These are phyloP conservation scores for Wallacemonas sp. DNA, from an alignment of 208 protist genomes.

Conservation along the genomic window DNA sequence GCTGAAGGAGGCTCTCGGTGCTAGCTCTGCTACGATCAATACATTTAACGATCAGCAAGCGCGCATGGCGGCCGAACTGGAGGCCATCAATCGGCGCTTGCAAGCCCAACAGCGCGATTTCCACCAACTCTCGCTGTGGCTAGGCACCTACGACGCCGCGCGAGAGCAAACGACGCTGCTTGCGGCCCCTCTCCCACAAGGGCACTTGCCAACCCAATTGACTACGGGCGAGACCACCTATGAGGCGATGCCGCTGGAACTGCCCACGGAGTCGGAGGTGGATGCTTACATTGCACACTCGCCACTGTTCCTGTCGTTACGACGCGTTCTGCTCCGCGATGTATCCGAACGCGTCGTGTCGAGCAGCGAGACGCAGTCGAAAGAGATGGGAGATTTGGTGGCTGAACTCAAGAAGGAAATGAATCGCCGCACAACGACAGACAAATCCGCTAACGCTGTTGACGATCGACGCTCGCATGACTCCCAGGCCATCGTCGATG, in stretches of 20 bases:
- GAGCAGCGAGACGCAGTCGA: constrained; percentile 48
- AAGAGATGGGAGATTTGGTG: constrained; percentile 46
- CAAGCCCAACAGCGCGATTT: constrained; percentile 27
- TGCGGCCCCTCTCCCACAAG: background rate
- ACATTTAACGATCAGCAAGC: constrained; percentile 6
- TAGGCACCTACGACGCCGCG: constrained; percentile 27
- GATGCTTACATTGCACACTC: constrained; percentile 48
- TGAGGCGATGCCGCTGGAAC: background rate
- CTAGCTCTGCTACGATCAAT: background rate
- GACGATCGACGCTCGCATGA: constrained; percentile 17
- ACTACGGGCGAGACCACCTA: background rate
- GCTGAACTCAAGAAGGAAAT: constrained; percentile 40
- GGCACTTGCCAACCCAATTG: too few species aligned
- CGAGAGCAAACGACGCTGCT: background rate
- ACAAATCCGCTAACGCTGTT: constrained; percentile 5
- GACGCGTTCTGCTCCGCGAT: constrained; percentile 67
- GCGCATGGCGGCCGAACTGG: background rate
- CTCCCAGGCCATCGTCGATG: constrained; percentile 16
- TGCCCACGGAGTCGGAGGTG: constrained; percentile 16
- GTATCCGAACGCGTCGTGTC: constrained; percentile 56
- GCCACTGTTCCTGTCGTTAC: constrained; percentile 73
- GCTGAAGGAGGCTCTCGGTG: constrained; percentile 4
- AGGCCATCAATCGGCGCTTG: constrained; percentile 3
- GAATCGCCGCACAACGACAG: constrained; percentile 2
- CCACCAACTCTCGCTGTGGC: constrained; percentile 31